These are phyloP conservation scores for Chlamydomonas asymmetrica DNA, from an alignment of 139 green algal species.

Conservation along the genomic window DNA sequence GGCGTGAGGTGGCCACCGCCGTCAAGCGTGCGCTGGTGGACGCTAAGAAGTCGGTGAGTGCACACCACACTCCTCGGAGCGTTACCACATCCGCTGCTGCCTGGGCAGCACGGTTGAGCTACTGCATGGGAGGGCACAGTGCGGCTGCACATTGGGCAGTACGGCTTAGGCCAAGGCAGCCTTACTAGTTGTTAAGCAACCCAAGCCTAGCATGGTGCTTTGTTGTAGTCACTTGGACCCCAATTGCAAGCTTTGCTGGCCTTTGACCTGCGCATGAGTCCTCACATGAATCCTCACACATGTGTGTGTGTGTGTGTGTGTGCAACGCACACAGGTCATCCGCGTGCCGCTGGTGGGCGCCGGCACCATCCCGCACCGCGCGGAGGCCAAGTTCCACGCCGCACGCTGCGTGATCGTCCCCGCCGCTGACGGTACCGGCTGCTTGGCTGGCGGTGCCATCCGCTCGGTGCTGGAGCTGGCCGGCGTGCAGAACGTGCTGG, in stretches of 20 bases:
- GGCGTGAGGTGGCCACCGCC: slow-evolving; percentile 84
- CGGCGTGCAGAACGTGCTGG: slow-evolving; percentile 90
- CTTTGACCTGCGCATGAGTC: no score
- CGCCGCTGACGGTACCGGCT: slow-evolving; percentile 88
- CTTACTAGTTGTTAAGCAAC: not conserved
- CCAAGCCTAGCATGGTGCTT: no score
- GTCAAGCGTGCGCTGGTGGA: slow-evolving; percentile 82
- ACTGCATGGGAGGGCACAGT: no score
- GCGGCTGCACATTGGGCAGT: slow-evolving; percentile 44
- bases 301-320: not conserved
- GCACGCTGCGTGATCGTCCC: slow-evolving; percentile 86
- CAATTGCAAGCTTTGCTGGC: no score
- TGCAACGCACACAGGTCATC: no score
- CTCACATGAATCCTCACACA: not conserved
- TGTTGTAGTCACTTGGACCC: no score
- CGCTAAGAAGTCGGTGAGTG: slow-evolving; percentile 69
- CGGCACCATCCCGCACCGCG: slow-evolving; percentile 81
- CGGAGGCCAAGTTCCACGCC: slow-evolving; percentile 81
- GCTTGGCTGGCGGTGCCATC: slow-evolving; percentile 76
- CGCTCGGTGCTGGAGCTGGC: slow-evolving; percentile 89
- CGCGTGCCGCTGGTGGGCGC: slow-evolving; percentile 70
- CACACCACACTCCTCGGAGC: no score
- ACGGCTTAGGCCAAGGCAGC: not conserved
- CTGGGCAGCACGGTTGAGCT: no score
- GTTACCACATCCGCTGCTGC: no score